Base-by-base conservation (phyloP, 2,329 filamentous ascomycete species). In the Coleophoma crateriformis region DNA sequence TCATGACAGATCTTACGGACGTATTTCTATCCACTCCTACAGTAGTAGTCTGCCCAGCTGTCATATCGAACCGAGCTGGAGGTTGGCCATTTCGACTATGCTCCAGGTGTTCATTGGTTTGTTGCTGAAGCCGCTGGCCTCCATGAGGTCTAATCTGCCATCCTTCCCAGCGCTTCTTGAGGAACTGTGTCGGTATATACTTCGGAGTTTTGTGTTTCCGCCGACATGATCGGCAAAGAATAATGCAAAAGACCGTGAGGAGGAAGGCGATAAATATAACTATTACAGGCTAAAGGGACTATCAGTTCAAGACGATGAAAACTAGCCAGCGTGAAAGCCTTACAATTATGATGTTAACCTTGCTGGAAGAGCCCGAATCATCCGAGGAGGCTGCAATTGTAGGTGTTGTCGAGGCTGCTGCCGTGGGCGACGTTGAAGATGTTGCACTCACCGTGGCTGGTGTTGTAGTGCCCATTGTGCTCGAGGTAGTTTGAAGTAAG, bases 1-100 rank as follows among this genome's bases (percentile, higher is more conserved):
- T 97, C 79, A 96, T 94, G 49, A 97, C 84, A n/a, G 90, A 95
- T 49, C 92, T 85, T 42, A 97, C 77, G 8, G 89, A 95, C 1
- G 88, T 90, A 60, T 92, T 87, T 33, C 92, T 81, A 64, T 92
- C 88, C 12, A 96, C 81, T 1, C 65, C 50, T 13, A 48, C 42
- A 13, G 45, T 33, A 6, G 48, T 13, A 22, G 15, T 22, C 3
- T 43, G 14, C 14, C 11, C 32, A 8, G 40, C 34, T 11, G 35
- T 14, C 3, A 37, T 37, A 34, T 37, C 38, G 12, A 50, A 52
- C 17, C 15, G 22, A 13, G 48, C 3, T 13, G 41, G 34, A 32
- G 45, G 39, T 19, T 47, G 45, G 32, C 49, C 27, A 35, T 37
- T 20, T 27, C 46, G 46, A 2, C 64, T 64, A 46, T 66, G 67